These are phyloP conservation scores for Physcia stellaris DNA, from an alignment of 495 filamentous ascomycete genomes.

Conservation along the genomic window DNA sequence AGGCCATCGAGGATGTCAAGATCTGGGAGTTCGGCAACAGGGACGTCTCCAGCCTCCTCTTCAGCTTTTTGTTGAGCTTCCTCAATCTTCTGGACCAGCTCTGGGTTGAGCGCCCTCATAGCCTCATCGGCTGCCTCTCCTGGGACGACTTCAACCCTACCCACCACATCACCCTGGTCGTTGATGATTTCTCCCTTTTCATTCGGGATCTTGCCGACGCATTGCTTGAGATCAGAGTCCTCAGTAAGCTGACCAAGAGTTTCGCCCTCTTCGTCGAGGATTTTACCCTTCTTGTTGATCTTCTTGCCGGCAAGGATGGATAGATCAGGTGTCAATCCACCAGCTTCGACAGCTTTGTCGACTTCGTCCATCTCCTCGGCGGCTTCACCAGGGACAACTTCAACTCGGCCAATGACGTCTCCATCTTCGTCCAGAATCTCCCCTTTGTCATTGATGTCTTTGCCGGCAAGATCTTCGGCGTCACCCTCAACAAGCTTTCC, in stretches of 20 bases:
- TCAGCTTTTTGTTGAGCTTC: slow-evolving; percentile 15
- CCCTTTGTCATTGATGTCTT: slow-evolving; percentile 44
- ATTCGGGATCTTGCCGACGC: slow-evolving; percentile 35
- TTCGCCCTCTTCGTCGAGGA: slow-evolving; percentile 40
- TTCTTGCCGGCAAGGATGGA: slow-evolving; percentile 36
- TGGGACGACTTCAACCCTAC: slow-evolving; percentile 33
- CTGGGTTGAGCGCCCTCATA: slow-evolving; percentile 31
- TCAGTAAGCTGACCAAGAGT: slow-evolving; percentile 35
- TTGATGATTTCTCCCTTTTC: slow-evolving; percentile 37
- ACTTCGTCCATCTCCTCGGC: slow-evolving; percentile 17
- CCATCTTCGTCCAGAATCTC: slow-evolving; percentile 54
- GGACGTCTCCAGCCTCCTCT: slow-evolving; percentile 9
- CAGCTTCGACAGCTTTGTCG: slow-evolving; percentile 28
- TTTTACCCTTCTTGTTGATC: slow-evolving; percentile 42
- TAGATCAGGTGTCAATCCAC: slow-evolving; percentile 32
- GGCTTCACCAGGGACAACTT: slow-evolving; percentile 32
- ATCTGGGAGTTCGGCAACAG: slow-evolving; percentile 33
- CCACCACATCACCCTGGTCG: slow-evolving; percentile 34
- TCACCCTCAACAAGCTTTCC: slow-evolving; percentile 48
- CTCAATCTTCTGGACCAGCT: slow-evolving; percentile 24
- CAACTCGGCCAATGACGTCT: slow-evolving; percentile 43
- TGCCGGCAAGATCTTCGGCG: slow-evolving; percentile 45
- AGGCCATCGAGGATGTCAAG: slow-evolving; percentile 37
- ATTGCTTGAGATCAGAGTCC: slow-evolving; percentile 36
- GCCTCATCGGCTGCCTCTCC: slow-evolving; percentile 39